phyloP scores from a whole-genome alignment of 805 yeast genomes.

The Candida sakaeoensis region DNA sequence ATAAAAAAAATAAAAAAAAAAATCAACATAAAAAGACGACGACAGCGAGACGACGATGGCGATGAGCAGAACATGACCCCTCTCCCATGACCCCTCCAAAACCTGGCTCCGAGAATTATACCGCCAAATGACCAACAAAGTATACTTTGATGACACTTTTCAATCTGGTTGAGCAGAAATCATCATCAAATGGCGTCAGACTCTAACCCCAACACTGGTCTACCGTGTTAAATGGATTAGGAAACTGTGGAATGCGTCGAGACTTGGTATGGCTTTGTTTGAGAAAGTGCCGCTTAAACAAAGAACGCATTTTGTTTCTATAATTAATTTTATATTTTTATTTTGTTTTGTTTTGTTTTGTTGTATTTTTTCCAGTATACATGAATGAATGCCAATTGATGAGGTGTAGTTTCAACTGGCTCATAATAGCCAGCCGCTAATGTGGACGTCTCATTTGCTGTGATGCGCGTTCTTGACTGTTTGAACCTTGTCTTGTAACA shows the following conservation, averaged over 20 bases:
- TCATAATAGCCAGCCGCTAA: neutral
- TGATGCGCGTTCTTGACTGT: neutral
- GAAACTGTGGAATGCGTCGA: neutral
- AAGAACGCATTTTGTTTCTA: neutral
- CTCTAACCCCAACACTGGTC: neutral
- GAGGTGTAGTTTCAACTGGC: neutral
- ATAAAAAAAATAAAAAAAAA: too few relatives aligned
- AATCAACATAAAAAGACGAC: too few relatives aligned
- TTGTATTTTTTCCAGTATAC: neutral
- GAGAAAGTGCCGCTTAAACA: neutral
- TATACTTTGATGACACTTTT: too few relatives aligned
- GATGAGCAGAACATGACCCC: too few relatives aligned
- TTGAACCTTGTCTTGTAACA: neutral
- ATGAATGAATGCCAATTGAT: neutral
- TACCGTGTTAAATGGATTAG: too few relatives aligned
- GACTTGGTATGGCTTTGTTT: neutral
- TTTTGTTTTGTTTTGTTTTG: too few relatives aligned
- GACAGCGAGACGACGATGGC: too few relatives aligned
- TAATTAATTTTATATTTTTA: too few relatives aligned
- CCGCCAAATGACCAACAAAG: neutral
- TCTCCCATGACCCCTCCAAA: neutral
- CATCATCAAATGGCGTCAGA: neutral
- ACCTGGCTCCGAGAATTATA: constrained; percentile 6
- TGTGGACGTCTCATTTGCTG: too few relatives aligned
- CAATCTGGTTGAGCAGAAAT: too few relatives aligned